Evolutionary conservation across 129 eudicot species (phyloP).

Genomic region (Lactuca saligna): DNA sequence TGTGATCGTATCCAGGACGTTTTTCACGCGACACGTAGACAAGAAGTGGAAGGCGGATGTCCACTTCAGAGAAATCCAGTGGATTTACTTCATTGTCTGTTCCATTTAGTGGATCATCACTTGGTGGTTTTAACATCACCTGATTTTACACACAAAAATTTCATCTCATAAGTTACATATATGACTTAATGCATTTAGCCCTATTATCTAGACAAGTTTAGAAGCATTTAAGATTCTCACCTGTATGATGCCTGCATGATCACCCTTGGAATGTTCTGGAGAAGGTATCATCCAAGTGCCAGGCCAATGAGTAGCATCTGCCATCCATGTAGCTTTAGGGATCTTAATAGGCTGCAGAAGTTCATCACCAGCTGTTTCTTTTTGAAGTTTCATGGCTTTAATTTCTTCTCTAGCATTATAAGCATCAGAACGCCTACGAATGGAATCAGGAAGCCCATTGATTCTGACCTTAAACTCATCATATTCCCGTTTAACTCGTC

Average conservation of each 20-base stretch:
- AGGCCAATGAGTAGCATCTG: slow-evolving; percentile 80
- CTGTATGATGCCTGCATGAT: slow-evolving; percentile 74
- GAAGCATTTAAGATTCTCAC: slow-evolving; percentile 21
- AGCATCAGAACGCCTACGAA: slow-evolving; percentile 72
- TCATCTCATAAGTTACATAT: neutral
- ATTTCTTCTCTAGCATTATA: slow-evolving; percentile 65
- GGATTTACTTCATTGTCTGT: slow-evolving; percentile 27
- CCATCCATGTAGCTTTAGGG: slow-evolving; percentile 74
- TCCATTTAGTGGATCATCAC: slow-evolving; percentile 53
- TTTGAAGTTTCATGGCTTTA: slow-evolving; percentile 62
- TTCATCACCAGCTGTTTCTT: slow-evolving; percentile 50
- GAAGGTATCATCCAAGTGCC: slow-evolving; percentile 60
- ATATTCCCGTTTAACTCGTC: slow-evolving; percentile 60
- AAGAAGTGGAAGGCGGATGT: slow-evolving; percentile 62
- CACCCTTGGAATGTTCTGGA: slow-evolving; percentile 61
- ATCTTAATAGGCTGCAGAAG: slow-evolving; percentile 48
- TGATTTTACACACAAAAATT: slow-evolving; percentile 20
- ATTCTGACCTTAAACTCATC: slow-evolving; percentile 75
- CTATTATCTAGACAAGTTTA: neutral
- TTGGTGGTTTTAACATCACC: slow-evolving; percentile 75
- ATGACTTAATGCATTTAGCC: neutral
- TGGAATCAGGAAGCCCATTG: slow-evolving; percentile 62
- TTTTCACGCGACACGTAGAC: slow-evolving; percentile 74
- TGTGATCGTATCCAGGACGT: slow-evolving; percentile 72
- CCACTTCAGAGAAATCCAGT: slow-evolving; percentile 52